Evolutionary conservation across 2,329 filamentous ascomycete species (phyloP).

Genomic region (Fusarium sublunatum): DNA sequence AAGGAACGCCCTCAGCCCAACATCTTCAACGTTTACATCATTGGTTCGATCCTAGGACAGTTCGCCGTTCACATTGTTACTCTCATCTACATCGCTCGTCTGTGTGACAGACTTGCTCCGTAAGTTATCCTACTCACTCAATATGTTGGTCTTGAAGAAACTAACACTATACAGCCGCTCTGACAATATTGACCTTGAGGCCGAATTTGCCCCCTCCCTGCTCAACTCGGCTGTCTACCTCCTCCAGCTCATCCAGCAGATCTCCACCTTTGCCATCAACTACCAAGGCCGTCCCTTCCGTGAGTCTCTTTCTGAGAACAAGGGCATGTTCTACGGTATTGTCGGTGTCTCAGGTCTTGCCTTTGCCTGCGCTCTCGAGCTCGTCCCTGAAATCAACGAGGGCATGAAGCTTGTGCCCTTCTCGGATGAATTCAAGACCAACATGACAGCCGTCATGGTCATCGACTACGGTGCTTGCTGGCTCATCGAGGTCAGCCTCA

Average conservation of each 20-base stretch:
- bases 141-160: neutral
- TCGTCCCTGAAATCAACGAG: constrained; percentile 94
- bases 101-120: constrained; percentile 87
- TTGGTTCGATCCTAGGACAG: constrained; percentile 95
- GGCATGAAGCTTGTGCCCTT: constrained; percentile 94
- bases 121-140: constrained; percentile 61
- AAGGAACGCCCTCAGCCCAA: constrained; percentile 98
- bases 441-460: constrained; percentile 86
- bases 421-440: constrained; percentile 85
- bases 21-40: constrained; percentile 99
- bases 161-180: constrained; percentile 57
- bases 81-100: constrained; percentile 91
- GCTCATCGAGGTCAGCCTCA: constrained; percentile 86
- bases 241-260: constrained; percentile 97
- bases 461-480: constrained; percentile 89
- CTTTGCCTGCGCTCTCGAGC: constrained; percentile 94
- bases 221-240: constrained; percentile 98
- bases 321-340: constrained; percentile 98
- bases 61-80: constrained; percentile 96
- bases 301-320: constrained; percentile 94
- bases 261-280: constrained; percentile 99
- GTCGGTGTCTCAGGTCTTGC: constrained; percentile 89
- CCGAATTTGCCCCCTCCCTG: constrained; percentile 91
- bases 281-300: constrained; percentile 99
- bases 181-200: constrained; percentile 84